Percentiles rank a stretch among this genome's conserved stretches.
Conservation (phyloP, 2,329 filamentous ascomycete genomes). For the Pestalotiopsis sp. region DNA sequence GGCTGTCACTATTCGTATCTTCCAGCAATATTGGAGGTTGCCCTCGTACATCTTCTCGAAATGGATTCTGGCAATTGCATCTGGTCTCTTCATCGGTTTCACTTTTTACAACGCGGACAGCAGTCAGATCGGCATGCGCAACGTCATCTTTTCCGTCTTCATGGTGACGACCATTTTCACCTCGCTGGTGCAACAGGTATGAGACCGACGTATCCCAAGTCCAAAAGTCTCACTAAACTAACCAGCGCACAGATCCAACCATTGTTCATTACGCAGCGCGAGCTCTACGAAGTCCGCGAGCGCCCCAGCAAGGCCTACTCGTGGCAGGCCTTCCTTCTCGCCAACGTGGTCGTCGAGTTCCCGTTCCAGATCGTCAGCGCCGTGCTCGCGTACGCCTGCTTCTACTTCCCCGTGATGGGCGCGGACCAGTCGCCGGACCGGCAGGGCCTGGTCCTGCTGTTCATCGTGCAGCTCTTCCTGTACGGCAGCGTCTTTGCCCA, state of each 20-base stretch:
- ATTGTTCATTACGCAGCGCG: conserved; percentile 74
- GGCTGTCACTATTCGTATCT: conserved; percentile 69
- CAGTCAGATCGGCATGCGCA: conserved; percentile 70
- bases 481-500: conserved; percentile 75
- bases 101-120: conserved; percentile 64
- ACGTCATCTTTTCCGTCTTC: conserved; percentile 75
- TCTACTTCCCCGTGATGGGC: conserved; percentile 67
- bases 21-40: conserved; percentile 83
- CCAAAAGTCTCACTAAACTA: not conserved
- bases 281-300: conserved; percentile 78
- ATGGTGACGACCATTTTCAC: conserved; percentile 77
- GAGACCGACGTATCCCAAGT: not conserved
- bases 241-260: conserved; percentile 63
- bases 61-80: conserved; percentile 54
- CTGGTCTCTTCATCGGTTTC: conserved; percentile 71
- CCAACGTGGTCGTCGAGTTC: conserved; percentile 73
- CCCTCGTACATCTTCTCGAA: conserved; percentile 80
- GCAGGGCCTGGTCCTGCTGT: conserved; percentile 67
- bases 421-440: conserved; percentile 50
- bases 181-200: conserved; percentile 60
- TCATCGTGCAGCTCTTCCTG: conserved; percentile 68
- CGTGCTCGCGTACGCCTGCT: conserved; percentile 64
- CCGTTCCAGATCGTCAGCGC: conserved; percentile 70
- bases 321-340: conserved; percentile 73
- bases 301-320: conserved; percentile 75